A percentile compares a stretch with the other conserved stretches of the same genome.
These are phyloP conservation scores for Cystobasidium pallidum DNA, from an alignment of 1,284 basidiomycete genomes.

Conservation along the genomic window DNA sequence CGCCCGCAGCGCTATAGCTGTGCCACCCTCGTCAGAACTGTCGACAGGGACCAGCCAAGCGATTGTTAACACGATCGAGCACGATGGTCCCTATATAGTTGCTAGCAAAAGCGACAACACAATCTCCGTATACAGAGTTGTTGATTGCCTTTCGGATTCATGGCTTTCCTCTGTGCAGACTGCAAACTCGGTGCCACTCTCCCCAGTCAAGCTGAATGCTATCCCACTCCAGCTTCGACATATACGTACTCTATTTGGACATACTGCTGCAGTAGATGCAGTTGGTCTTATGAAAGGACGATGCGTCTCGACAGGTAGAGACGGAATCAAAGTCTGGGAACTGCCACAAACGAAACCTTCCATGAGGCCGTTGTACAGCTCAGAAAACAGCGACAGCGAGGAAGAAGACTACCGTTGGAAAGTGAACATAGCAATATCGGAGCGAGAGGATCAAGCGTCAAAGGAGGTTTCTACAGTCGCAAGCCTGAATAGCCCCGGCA, in stretches of 20 bases:
- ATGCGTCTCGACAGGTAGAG: conserved; percentile 54
- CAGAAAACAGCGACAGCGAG: conserved; percentile 1
- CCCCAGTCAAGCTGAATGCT: conserved; percentile 14
- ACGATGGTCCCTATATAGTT: conserved; percentile 54
- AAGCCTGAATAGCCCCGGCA: neutral
- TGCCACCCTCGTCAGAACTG: neutral
- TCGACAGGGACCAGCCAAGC: neutral
- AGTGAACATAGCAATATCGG: neutral
- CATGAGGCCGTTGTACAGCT: neutral
- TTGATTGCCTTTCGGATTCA: conserved; percentile 44
- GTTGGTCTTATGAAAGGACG: conserved; percentile 53
- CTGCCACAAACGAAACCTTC: conserved; percentile 28
- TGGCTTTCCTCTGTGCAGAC: neutral
- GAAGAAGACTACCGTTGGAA: neutral
- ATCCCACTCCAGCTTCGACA: conserved; percentile 48
- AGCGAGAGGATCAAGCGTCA: neutral
- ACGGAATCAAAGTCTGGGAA: conserved; percentile 56
- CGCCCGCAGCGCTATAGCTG: conserved; percentile 46
- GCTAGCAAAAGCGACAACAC: conserved; percentile 53
- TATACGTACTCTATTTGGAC: conserved; percentile 53
- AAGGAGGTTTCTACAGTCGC: neutral
- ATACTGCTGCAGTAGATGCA: conserved; percentile 53
- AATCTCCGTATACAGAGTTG: conserved; percentile 53
- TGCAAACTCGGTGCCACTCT: neutral
- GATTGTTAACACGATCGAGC: conserved; percentile 50